Evolutionary conservation across 768 basidiomycete genomes (phyloP).

Genomic region (Epithele typhae): DNA sequence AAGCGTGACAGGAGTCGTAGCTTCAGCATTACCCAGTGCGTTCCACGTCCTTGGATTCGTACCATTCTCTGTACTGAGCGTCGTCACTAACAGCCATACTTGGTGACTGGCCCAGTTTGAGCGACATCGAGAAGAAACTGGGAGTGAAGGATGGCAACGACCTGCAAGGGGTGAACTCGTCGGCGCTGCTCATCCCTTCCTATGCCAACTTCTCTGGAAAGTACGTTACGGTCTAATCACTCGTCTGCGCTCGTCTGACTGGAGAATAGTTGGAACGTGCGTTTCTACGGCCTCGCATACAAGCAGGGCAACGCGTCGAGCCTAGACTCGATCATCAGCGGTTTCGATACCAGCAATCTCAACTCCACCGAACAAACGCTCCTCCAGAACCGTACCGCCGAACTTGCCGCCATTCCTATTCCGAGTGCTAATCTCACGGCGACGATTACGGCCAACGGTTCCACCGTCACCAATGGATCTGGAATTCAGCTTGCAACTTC

Average conservation of each 20-base stretch:
- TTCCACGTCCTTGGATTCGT: not conserved
- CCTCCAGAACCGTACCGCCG: constrained; percentile 19
- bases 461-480: constrained; percentile 14
- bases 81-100: constrained; percentile 8
- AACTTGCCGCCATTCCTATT: constrained; percentile 20
- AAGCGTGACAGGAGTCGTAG: constrained; percentile 10
- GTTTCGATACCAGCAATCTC: constrained; percentile 15
- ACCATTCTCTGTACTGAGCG: not conserved
- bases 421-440: constrained; percentile 17
- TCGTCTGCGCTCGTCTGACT: not conserved
- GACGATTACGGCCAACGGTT: constrained; percentile 16
- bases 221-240: not conserved
- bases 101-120: constrained; percentile 19
- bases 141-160: constrained; percentile 15
- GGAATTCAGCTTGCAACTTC: constrained; percentile 17
- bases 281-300: constrained; percentile 22
- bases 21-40: constrained; percentile 11
- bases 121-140: constrained; percentile 20
- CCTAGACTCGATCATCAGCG: constrained; percentile 19
- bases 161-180: constrained; percentile 14
- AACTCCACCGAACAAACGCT: constrained; percentile 13
- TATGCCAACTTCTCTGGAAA: constrained; percentile 17
- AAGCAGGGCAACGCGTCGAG: constrained; percentile 17
- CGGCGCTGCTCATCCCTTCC: constrained; percentile 19
- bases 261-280: constrained; percentile 18